These are phyloP conservation scores for Dimocarpus longan DNA, from an alignment of 345 rosid genomes.

Conservation along the genomic window DNA sequence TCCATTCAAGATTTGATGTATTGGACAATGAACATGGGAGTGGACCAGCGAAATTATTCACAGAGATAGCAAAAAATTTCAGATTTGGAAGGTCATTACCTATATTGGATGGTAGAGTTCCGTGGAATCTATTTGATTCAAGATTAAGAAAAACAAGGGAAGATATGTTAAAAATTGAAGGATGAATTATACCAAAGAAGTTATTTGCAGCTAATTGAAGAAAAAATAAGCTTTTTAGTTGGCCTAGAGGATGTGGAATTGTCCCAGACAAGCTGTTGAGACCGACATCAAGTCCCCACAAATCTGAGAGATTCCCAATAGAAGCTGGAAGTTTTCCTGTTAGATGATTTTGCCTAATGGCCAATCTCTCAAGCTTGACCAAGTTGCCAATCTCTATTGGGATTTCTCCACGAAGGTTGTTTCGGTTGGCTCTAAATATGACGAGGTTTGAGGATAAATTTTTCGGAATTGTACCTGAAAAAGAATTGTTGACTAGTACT, in stretches of 20 bases:
- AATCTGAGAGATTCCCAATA: slow-evolving; percentile 18
- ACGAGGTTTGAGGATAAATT: slow-evolving; percentile 10
- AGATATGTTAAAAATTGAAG: slow-evolving; percentile 25
- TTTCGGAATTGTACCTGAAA: background rate
- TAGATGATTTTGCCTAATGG: background rate
- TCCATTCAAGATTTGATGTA: background rate
- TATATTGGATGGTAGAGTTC: slow-evolving; percentile 15
- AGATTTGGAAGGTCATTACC: slow-evolving; percentile 24
- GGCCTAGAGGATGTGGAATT: slow-evolving; percentile 18
- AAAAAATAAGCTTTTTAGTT: background rate
- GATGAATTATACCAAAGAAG: slow-evolving; percentile 17
- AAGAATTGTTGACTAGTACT: slow-evolving; percentile 1
- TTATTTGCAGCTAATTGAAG: slow-evolving; percentile 9
- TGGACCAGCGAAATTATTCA: slow-evolving; percentile 8
- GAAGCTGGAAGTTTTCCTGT: slow-evolving; percentile 18
- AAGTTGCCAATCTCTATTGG: background rate
- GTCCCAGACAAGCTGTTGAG: slow-evolving; percentile 14
- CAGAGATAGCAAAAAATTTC: background rate
- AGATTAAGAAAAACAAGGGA: background rate
- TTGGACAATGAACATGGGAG: slow-evolving; percentile 34
- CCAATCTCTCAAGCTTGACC: background rate
- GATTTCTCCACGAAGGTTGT: slow-evolving; percentile 6
- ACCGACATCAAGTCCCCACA: background rate
- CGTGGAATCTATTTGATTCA: background rate
- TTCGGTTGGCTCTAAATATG: background rate